Evolutionary conservation across 129 eudicot species (phyloP).

Genomic region (carrot (Daucus carota)): DNA sequence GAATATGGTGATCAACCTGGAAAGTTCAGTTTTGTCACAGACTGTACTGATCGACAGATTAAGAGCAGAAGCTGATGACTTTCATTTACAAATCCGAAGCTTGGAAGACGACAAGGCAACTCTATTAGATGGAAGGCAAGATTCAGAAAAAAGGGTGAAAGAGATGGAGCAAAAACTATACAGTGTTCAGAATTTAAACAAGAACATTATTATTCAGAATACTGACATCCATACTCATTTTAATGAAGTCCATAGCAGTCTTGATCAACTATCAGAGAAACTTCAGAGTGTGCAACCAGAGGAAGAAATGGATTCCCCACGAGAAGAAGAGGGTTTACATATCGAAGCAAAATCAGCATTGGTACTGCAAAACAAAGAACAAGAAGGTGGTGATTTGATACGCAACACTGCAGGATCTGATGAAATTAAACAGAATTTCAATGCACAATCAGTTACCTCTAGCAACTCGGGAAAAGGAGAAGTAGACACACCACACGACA

Average conservation of each 20-base stretch:
- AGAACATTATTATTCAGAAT: constrained; percentile 37
- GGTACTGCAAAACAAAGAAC: not conserved
- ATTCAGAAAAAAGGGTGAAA: constrained; percentile 33
- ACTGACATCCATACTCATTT: constrained; percentile 40
- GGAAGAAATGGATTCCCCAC: constrained; percentile 21
- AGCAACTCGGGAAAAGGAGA: not conserved
- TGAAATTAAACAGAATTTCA: not conserved
- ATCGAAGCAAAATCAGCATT: constrained; percentile 7
- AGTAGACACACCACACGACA: not conserved
- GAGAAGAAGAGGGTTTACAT: not conserved
- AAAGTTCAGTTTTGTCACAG: constrained; percentile 60
- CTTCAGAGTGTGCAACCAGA: constrained; percentile 42
- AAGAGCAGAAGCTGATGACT: constrained; percentile 46
- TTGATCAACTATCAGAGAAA: constrained; percentile 46
- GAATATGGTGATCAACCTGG: constrained; percentile 55
- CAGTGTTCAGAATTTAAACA: constrained; percentile 43
- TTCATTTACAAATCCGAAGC: constrained; percentile 47
- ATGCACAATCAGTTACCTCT: not conserved
- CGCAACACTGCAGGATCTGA: not conserved
- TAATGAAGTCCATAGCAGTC: constrained; percentile 44
- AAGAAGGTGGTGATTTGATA: not conserved
- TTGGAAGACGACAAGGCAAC: constrained; percentile 67
- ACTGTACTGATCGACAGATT: constrained; percentile 52
- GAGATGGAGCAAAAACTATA: constrained; percentile 61
- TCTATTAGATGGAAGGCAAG: constrained; percentile 25